A percentile compares a stretch with the other conserved stretches of the same genome.
Conservation (phyloP, 345 rosid genomes). For the Eucalyptus melliodora region DNA sequence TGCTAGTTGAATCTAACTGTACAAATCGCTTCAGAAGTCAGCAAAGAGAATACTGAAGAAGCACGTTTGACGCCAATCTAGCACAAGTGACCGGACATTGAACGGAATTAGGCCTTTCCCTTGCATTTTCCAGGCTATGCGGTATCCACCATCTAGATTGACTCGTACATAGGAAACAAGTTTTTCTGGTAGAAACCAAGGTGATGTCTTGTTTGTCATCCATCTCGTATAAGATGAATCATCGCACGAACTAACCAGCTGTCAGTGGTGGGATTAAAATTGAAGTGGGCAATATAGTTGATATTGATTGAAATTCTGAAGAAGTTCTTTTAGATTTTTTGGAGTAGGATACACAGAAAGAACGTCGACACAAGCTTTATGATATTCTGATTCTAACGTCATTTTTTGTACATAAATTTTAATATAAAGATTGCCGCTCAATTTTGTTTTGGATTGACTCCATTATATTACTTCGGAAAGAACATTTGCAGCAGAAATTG, state of each 20-base stretch:
- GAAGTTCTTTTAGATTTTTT: background rate
- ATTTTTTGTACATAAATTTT: background rate
- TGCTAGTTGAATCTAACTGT: background rate
- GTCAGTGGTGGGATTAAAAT: background rate
- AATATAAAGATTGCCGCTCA: background rate
- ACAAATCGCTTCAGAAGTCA: background rate
- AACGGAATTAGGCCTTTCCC: background rate
- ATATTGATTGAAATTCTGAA: background rate
- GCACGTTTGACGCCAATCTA: background rate
- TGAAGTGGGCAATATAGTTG: background rate
- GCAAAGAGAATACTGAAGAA: background rate
- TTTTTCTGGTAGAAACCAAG: background rate
- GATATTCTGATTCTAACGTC: background rate
- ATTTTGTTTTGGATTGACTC: background rate
- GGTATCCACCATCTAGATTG: background rate
- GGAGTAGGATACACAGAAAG: background rate
- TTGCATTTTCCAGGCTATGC: background rate
- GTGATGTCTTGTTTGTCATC: background rate
- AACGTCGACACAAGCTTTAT: background rate
- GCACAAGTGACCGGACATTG: background rate
- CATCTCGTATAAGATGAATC: background rate
- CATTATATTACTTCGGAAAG: background rate
- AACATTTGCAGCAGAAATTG: background rate
- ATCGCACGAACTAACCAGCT: background rate
- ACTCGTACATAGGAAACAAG: background rate